A percentile compares a stretch with the other conserved stretches of the same genome.
Evolutionary conservation across 805 yeast species (phyloP).

Genomic region (Suhomyces sp.): DNA sequence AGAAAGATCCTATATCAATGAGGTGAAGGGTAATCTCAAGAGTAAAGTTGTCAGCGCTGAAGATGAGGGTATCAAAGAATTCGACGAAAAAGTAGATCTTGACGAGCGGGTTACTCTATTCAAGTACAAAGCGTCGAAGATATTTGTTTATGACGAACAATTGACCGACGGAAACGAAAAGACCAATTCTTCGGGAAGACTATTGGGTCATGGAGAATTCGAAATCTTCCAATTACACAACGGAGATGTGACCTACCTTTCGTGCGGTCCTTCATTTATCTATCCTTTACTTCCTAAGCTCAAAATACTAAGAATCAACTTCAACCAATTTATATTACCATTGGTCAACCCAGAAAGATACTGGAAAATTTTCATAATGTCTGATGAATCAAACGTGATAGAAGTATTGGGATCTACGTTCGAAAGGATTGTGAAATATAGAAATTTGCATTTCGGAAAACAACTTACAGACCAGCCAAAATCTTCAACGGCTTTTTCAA

Average conservation of each 20-base stretch:
- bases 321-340: slow-evolving; percentile 56
- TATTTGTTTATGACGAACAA: slow-evolving; percentile 38
- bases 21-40: slow-evolving; percentile 27
- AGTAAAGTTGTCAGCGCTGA: slow-evolving; percentile 11
- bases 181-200: slow-evolving; percentile 36
- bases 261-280: slow-evolving; percentile 65
- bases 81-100: slow-evolving; percentile 21
- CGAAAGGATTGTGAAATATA: slow-evolving; percentile 39
- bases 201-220: slow-evolving; percentile 61
- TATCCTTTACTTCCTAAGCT: slow-evolving; percentile 72
- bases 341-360: slow-evolving; percentile 73
- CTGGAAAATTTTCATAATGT: slow-evolving; percentile 55
- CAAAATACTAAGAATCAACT: slow-evolving; percentile 51
- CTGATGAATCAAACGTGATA: slow-evolving; percentile 28
- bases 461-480: background rate
- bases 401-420: slow-evolving; percentile 37
- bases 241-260: slow-evolving; percentile 57
- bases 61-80: slow-evolving; percentile 6
- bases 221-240: slow-evolving; percentile 60
- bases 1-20: slow-evolving; percentile 22
- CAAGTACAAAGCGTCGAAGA: slow-evolving; percentile 29
- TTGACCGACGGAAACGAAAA: slow-evolving; percentile 15
- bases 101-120: slow-evolving; percentile 40
- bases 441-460: slow-evolving; percentile 32
- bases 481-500: background rate